Evolutionary conservation across 2,329 filamentous ascomycete species (phyloP).

Genomic region (Zymoseptoria crescenta): DNA sequence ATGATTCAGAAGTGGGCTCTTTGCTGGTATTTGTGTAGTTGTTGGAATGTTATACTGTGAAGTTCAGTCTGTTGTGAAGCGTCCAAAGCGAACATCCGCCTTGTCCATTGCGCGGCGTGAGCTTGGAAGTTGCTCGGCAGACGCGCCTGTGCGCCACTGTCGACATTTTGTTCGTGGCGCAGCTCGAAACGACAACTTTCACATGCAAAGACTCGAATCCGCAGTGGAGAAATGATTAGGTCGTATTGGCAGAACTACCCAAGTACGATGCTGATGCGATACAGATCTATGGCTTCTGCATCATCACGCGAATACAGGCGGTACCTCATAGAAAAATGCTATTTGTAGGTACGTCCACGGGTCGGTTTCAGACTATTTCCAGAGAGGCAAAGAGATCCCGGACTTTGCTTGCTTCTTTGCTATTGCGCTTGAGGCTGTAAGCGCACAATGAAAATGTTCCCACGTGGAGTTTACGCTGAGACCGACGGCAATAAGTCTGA

Average conservation of each 20-base stretch:
- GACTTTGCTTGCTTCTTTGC: not conserved
- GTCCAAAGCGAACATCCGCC: not conserved
- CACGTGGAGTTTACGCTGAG: not conserved
- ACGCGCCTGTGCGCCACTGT: not conserved
- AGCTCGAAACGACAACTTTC: not conserved
- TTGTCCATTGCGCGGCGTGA: slow-evolving; percentile 10
- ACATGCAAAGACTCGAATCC: not conserved
- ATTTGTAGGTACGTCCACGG: not conserved
- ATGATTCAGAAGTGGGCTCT: slow-evolving; percentile 8
- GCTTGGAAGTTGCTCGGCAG: slow-evolving; percentile 1
- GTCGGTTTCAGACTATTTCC: not conserved
- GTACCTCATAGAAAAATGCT: not conserved
- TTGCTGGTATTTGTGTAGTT: not conserved
- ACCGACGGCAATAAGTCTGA: not conserved
- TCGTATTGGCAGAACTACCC: not conserved
- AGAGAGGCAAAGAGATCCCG: not conserved
- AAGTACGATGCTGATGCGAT: not conserved
- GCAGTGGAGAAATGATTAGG: too few relatives aligned
- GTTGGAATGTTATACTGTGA: not conserved
- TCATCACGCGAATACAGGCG: not conserved
- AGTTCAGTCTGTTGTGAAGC: not conserved
- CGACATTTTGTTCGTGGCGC: not conserved
- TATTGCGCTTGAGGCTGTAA: not conserved
- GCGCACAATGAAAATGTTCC: not conserved
- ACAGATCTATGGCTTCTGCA: not conserved